Base-by-base conservation (phyloP, 1,284 basidiomycete species). In the Tilletia setariae region DNA sequence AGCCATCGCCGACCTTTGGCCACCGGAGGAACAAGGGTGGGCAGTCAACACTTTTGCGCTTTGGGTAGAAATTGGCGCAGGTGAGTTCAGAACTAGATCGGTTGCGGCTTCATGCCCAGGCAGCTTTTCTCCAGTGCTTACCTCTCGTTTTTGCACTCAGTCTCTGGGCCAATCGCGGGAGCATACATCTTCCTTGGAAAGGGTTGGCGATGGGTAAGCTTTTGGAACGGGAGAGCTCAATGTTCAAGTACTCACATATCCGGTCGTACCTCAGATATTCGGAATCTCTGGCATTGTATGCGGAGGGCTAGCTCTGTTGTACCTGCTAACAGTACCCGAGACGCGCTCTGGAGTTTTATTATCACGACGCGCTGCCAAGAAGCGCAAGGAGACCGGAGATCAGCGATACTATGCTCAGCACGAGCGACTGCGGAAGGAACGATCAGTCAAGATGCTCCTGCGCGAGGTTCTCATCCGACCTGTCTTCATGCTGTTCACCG, bases 361-460 rank as follows among this genome's bases (percentile, higher is more conserved):
- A 21, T 77, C 80, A 46, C 71, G 72, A 47, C 73, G 82, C 35
- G 84, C 84, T 9, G 70, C 71, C 43, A 69, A 74, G 68, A 64
- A 83, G 53, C 75, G 83, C 25, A 74, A 75, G 66, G 77, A 82
- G 21, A 80, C 79, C 1, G 78, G 82, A 16, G 84, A 84, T 64
- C 32, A 75, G 1, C 66, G 76, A 2, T 84, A 73, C 67, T 78
- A 81, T 23, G 79, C 80, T 11, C 73, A 78, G 63, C 82, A 84
- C 69, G 84, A 85, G 63, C 72, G 78, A 44, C 70, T 76, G 64
- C 70, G 75, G 28, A 74, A 71, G 19, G 78, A 82, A 4, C 70
- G 82, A 61, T 73, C 65, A 3, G 16, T 30, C 16, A 16, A 9
- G 51, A 25, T 21, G 30, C 30, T 40, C 11, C 9, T 51, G 21